Evolutionary conservation across 2,329 filamentous ascomycete species (phyloP).

Genomic region (Colletotrichum neosansevieriae): DNA sequence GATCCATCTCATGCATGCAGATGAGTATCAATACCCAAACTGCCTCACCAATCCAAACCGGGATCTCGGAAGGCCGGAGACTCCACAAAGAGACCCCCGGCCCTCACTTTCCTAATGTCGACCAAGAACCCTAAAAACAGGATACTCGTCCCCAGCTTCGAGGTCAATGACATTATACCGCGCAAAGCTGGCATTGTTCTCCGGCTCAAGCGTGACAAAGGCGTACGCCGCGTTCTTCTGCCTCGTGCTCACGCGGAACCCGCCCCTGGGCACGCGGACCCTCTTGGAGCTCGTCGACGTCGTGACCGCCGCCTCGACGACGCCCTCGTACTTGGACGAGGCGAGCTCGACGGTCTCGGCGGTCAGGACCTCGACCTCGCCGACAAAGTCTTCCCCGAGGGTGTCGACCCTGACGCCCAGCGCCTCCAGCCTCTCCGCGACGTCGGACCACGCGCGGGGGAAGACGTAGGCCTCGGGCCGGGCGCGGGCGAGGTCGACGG

Average conservation of each 20-base stretch:
- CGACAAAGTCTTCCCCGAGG: conserved; percentile 42
- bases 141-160: conserved; percentile 47
- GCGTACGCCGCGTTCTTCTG: conserved; percentile 49
- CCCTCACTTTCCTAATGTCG: not conserved
- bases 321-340: too few species aligned
- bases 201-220: conserved; percentile 47
- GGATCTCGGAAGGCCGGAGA: not conserved
- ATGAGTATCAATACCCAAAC: not conserved
- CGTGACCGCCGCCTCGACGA: too few species aligned
- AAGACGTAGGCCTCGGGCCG: conserved; percentile 47
- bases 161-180: conserved; percentile 47
- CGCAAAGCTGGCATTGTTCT: conserved; percentile 48
- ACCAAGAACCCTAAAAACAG: conserved; percentile 44
- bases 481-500: conserved; percentile 45
- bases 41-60: not conserved
- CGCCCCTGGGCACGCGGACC: conserved; percentile 45
- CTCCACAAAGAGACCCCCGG: not conserved
- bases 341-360: conserved; percentile 40
- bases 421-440: conserved; percentile 43
- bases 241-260: conserved; percentile 47
- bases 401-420: conserved; percentile 45
- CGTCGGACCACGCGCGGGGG: conserved; percentile 45
- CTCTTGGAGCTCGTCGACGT: conserved; percentile 40
- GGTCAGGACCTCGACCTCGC: conserved; percentile 46
- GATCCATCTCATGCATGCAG: too few species aligned